phyloP scores from a whole-genome alignment of 257 asterid species.

The Solanum sitiens region DNA sequence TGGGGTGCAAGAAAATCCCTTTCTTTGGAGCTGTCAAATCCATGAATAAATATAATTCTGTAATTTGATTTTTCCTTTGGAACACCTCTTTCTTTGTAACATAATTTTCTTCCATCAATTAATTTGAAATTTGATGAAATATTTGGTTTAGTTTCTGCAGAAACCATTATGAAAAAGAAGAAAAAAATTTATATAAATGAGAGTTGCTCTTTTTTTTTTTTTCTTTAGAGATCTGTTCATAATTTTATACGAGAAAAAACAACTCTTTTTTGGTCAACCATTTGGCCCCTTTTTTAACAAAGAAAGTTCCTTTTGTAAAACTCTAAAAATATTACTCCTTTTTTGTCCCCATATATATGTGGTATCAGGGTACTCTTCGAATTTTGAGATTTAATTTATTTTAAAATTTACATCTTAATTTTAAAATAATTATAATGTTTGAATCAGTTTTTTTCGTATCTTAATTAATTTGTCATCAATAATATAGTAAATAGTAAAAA shows the following conservation, averaged over 20 bases:
- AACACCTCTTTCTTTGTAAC: conserved; percentile 76
- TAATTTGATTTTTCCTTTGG: conserved; percentile 50
- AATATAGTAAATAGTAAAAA: no score
- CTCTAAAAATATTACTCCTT: not conserved
- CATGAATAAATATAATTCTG: conserved; percentile 69
- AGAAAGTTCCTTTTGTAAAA: not conserved
- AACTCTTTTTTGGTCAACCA: not conserved
- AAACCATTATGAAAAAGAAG: not conserved
- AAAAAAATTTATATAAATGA: not conserved
- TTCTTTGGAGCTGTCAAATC: conserved; percentile 86
- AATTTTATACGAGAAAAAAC: not conserved
- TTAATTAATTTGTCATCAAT: no score
- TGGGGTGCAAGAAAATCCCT: conserved; percentile 71
- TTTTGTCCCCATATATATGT: not conserved
- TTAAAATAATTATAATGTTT: fast-evolving
- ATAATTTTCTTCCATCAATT: conserved; percentile 74
- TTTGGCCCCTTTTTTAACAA: not conserved
- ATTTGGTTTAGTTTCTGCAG: not conserved
- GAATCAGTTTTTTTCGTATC: fast-evolving
- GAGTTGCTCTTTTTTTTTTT: not conserved
- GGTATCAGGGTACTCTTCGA: fast-evolving
- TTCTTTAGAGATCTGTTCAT: not conserved
- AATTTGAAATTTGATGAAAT: conserved; percentile 36
- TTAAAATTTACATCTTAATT: no score
- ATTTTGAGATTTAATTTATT: no score